Evolutionary conservation across 148 eudicot genomes (phyloP), one percentile per base, ranked within the genome.

Genomic region (Vaccinium darrowii): DNA sequence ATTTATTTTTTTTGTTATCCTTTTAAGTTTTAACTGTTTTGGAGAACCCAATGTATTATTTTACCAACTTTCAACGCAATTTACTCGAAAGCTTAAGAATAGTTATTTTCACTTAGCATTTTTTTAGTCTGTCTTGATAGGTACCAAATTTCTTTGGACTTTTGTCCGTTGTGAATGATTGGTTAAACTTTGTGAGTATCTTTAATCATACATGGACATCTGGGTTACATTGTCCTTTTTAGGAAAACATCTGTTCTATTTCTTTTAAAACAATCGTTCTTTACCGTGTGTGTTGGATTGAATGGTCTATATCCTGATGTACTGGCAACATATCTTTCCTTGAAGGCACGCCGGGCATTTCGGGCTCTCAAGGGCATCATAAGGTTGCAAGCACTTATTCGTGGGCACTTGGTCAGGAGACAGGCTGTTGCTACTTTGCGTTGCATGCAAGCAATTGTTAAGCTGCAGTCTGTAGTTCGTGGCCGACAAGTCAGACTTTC

Each of bases 351-450:
- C 57, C 88, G 92, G 51, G 90, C 92, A 80, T 90, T 91, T 84
- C 78, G 90, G 74, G 91, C 92, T 81, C 92, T 91, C 47, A 90
- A 93, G 86, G 93, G 95, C 81, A 91, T 93, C 83, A 91, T 90
- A 89, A 91, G 91, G 91, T 86, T 93, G 74, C 95, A 93, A 93
- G 95, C 95, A 72, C 93, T 93, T 60, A 86, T 90, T 85, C 92
- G 95, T 21, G 95, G 95, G 71, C 93, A 91, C 86, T 87, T 91
- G 87, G 95, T 93, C n/a, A 89, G 95, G 86, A 91, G 95, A 75
- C 95, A 93, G 85, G 95, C 95, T 39, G 90, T 88, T 85, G 88
- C 91, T 54, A 91, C 95, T 79, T 86, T 93, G 84, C 88, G 82
- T 71, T 93, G 91, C 86, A 90, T 93, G 95, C 89, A 86, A 11